phyloP scores from a whole-genome alignment of 768 basidiomycete species.

The Pilatotrama ljubarskyi region DNA sequence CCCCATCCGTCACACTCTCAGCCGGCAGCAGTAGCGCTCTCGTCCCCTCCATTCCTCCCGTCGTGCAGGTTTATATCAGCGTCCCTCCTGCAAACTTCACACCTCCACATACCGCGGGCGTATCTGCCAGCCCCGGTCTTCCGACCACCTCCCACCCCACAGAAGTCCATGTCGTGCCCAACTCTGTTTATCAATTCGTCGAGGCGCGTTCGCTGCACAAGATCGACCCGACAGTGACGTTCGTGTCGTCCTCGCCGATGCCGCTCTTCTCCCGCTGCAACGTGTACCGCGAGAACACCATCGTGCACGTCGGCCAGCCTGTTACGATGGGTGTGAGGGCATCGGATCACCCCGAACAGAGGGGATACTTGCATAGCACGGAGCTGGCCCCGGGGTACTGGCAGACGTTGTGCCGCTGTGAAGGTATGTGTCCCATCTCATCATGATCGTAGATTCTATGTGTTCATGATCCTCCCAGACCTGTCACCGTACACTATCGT shows the following conservation, averaged over 20 bases:
- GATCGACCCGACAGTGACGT: constrained; percentile 70
- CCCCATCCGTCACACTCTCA: constrained; percentile 1
- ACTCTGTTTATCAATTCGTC: constrained; percentile 26
- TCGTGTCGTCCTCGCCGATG: constrained; percentile 50
- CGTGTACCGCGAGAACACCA: constrained; percentile 49
- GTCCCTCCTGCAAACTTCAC: constrained; percentile 17
- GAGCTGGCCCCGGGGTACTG: constrained; percentile 65
- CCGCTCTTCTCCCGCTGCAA: constrained; percentile 56
- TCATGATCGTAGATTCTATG: constrained; percentile 5
- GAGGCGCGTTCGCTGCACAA: constrained; percentile 52
- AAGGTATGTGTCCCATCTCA: constrained; percentile 43
- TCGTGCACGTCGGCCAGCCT: constrained; percentile 53
- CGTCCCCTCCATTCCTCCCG: constrained; percentile 6
- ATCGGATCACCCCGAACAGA: constrained; percentile 17
- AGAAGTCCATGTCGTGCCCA: constrained; percentile 13
- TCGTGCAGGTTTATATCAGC: constrained; percentile 20
- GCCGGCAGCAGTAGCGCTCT: neutral
- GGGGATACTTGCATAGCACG: constrained; percentile 54
- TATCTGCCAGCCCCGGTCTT: constrained; percentile 9
- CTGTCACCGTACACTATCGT: constrained; percentile 65
- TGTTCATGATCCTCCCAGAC: constrained; percentile 42
- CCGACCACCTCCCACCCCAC: constrained; percentile 13
- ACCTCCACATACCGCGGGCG: neutral
- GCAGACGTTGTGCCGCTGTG: constrained; percentile 54
- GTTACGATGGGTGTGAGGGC: constrained; percentile 19